phyloP scores from a whole-genome alignment of 352 stramenopile genomes.

The Phytopythium oedochilum region DNA sequence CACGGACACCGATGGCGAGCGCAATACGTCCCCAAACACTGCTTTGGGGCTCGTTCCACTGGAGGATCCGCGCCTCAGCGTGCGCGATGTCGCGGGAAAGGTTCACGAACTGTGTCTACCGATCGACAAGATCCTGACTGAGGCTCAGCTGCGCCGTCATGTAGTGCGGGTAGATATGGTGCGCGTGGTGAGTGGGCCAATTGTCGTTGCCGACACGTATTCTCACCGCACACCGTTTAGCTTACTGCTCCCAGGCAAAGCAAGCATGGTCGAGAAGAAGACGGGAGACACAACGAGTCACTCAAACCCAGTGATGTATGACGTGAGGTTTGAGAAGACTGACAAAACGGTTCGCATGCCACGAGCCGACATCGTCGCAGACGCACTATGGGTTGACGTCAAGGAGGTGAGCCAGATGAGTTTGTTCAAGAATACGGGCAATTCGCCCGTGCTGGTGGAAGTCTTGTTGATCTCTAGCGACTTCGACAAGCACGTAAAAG shows the following conservation, averaged over 20 bases:
- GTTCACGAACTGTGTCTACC: conserved; percentile 41
- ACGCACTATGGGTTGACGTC: conserved; percentile 37
- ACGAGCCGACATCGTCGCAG: conserved; percentile 34
- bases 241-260: not conserved
- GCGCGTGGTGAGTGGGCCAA: conserved; percentile 13
- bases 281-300: not conserved
- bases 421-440: conserved; percentile 25
- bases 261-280: not conserved
- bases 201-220: conserved; percentile 1
- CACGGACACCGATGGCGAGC: conserved; percentile 16
- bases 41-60: conserved; percentile 37
- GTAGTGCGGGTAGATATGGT: conserved; percentile 32
- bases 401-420: conserved; percentile 47
- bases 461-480: conserved; percentile 49
- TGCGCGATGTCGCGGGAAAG: conserved; percentile 21
- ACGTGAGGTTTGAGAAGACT: conserved; percentile 14
- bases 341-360: conserved; percentile 15
- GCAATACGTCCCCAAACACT: conserved; percentile 19
- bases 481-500: conserved; percentile 19
- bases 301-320: not conserved
- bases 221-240: not conserved
- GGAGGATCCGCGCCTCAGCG: conserved; percentile 39
- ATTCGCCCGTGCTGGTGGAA: conserved; percentile 26
- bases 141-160: conserved; percentile 38
- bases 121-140: conserved; percentile 31